These are phyloP conservation scores for Hippophae rhamnoides DNA, from an alignment of 306 rosid species.

Conservation along the genomic window DNA sequence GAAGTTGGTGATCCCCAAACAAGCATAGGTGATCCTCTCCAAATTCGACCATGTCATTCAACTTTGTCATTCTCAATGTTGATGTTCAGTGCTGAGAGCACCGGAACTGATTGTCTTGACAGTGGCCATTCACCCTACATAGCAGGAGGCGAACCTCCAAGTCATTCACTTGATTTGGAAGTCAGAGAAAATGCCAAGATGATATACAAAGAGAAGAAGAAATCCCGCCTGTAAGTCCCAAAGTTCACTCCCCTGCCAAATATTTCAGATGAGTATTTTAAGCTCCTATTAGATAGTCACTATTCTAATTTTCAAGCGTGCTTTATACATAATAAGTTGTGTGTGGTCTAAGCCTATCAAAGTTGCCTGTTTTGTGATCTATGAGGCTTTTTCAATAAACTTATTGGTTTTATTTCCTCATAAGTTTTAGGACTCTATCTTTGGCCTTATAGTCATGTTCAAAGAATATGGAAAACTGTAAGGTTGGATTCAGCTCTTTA, in stretches of 20 bases:
- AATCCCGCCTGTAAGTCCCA: slow-evolving; percentile 36
- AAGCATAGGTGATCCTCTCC: slow-evolving; percentile 21
- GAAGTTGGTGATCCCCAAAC: slow-evolving; percentile 12
- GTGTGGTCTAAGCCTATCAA: no score
- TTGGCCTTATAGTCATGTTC: no score
- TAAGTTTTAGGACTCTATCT: no score
- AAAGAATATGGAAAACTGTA: no score
- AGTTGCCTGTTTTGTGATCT: no score
- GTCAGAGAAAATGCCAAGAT: slow-evolving; percentile 22
- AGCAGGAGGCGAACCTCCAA: slow-evolving; percentile 21
- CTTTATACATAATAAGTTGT: no score
- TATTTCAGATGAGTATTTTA: background rate
- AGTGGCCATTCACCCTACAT: slow-evolving; percentile 24
- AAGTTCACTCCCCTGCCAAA: slow-evolving; percentile 2
- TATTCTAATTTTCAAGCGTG: no score
- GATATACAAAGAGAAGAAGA: slow-evolving; percentile 35
- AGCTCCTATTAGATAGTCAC: background rate
- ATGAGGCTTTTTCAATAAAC: no score
- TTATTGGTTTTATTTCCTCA: no score
- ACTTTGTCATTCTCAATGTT: slow-evolving; percentile 31
- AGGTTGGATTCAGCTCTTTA: no score
- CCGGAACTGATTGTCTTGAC: slow-evolving; percentile 24
- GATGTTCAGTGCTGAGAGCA: slow-evolving; percentile 31
- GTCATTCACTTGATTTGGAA: slow-evolving; percentile 25
- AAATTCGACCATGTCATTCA: slow-evolving; percentile 29